Conservation (phyloP, 345 rosid species). For the Chamaenerion angustifolium region DNA sequence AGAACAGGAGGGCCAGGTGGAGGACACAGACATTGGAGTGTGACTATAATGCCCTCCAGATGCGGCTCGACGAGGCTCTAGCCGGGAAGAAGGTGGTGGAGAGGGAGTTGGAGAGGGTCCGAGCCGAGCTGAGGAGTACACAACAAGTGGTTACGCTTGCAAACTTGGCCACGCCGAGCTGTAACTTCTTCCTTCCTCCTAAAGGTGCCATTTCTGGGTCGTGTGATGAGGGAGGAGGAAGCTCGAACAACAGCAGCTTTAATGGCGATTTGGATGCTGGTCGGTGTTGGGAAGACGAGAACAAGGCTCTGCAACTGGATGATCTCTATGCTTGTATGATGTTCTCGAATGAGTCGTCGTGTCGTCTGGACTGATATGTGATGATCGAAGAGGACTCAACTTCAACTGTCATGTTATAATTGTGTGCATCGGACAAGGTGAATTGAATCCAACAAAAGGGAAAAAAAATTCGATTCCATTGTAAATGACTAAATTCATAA, state of each 20-base stretch:
- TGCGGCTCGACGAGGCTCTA: slow-evolving; percentile 39
- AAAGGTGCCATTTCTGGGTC: slow-evolving; percentile 15
- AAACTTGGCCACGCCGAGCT: slow-evolving; percentile 3
- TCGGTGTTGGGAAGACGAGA: slow-evolving; percentile 4
- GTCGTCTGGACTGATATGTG: no score
- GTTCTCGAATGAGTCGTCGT: slow-evolving; percentile 30
- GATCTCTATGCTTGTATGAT: slow-evolving; percentile 62
- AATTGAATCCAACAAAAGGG: no score
- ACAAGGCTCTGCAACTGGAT: slow-evolving; percentile 35
- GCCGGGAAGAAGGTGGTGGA: slow-evolving; percentile 47
- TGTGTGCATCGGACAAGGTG: no score
- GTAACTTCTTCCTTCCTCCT: slow-evolving; percentile 11
- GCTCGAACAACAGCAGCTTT: slow-evolving; percentile 1
- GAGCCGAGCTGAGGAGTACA: slow-evolving; percentile 44
- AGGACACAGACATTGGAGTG: slow-evolving; percentile 65
- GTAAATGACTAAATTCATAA: no score
- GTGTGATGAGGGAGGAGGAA: slow-evolving; percentile 20
- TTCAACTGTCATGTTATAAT: no score
- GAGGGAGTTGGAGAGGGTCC: slow-evolving; percentile 47
- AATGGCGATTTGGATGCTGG: neutral
- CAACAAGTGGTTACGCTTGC: slow-evolving; percentile 26
- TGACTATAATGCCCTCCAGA: slow-evolving; percentile 36
- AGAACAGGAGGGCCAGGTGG: slow-evolving; percentile 88
- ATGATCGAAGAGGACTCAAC: no score
- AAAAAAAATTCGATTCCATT: no score